Base-by-base conservation (phyloP, 371 early-diverging fungal genomes). In the Apophysomyces sp. region DNA sequence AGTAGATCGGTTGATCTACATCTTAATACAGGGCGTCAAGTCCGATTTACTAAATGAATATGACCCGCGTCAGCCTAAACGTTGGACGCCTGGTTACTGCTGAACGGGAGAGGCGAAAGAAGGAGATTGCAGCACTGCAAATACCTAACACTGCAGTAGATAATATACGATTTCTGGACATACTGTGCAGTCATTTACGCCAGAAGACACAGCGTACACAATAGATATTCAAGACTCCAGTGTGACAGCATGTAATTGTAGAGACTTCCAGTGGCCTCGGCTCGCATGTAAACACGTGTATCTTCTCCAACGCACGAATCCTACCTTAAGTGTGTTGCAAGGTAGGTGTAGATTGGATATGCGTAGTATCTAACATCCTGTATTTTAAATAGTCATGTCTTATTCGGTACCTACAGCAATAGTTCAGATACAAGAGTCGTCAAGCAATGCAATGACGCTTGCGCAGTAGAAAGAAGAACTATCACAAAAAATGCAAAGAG, bases 1-100 rank as follows among this genome's bases (percentile, higher is more conserved):
- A 30, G 16, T 61, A 5, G 56, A 61, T 31, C 4, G 56, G 7
- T 32, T 61, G 29, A 11, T 61, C 6, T 56, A 61, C 41, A 29
- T 55, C 30, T 31, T 61, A 4, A 29, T 55, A 36, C 29, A 55
- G 1, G 55, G 55, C 52, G 26, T 62, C 12, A n/a, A 40, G 16
- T 40, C n/a, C 41, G 41, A 16, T 2, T n/a, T 40, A n/a, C n/a
- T 13, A 40, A 1, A n/a, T 16, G 16, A 12, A 40, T 40, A 40
- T n/a, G 6, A 2, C 41, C 0, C 4, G 4, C n/a, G 41, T 40
- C 41, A 40, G 15, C 1, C 13, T n/a, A 40, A 40, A 40, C 2
- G 6, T 40, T n/a, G 41, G 41, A 40, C 41, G 6, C n/a, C 8
- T 40, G 4, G 41, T 8, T 5, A 8, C 41, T 40, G 41, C 41